phyloP scores from a whole-genome alignment of 176 grass and related monocot genomes.

The Carex littledalei region DNA sequence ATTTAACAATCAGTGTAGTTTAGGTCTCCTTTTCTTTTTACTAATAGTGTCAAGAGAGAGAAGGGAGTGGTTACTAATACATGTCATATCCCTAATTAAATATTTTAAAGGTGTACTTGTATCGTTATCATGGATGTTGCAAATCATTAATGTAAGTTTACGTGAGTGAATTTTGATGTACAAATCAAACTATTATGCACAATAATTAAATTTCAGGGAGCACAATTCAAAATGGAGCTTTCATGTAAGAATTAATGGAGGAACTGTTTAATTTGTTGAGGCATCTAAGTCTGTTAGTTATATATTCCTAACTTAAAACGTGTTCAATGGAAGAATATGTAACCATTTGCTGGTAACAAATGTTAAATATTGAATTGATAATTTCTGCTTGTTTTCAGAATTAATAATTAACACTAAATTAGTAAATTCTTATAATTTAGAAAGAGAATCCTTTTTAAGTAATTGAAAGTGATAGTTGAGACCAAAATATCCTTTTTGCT shows the following conservation, averaged over 20 bases:
- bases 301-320: no score
- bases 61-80: background rate
- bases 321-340: no score
- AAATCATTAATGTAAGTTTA: background rate
- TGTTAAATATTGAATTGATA: background rate
- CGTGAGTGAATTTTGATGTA: background rate
- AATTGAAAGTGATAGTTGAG: background rate
- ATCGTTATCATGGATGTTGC: background rate
- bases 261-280: background rate
- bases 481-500: background rate
- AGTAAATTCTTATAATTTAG: background rate
- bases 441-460: background rate
- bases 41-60: background rate
- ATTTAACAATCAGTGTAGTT: background rate
- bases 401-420: background rate
- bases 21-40: background rate
- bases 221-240: background rate
- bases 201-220: background rate
- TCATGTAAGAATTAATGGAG: background rate
- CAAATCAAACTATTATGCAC: background rate
- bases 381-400: background rate
- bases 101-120: background rate
- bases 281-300: background rate
- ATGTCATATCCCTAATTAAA: background rate
- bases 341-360: background rate